phyloP scores from a whole-genome alignment of 805 yeast genomes.

The Metschnikowia bowlesiae region DNA sequence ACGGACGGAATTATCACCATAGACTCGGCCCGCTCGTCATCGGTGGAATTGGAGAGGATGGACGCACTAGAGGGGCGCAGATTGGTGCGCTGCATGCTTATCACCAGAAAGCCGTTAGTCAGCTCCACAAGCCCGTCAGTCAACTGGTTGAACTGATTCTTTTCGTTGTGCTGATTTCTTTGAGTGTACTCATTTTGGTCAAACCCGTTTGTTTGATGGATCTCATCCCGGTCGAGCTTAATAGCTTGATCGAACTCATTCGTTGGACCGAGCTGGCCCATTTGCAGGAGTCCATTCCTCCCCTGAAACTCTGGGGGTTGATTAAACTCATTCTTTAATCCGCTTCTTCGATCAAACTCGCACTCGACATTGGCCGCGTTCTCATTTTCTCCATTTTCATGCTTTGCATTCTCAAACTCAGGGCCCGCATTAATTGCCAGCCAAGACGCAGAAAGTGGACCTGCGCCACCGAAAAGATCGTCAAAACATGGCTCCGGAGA shows the following conservation, averaged over 20 bases:
- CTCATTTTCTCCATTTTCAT: not conserved
- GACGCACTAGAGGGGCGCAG: slow-evolving; percentile 17
- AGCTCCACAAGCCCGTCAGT: not conserved
- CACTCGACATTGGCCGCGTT: not conserved
- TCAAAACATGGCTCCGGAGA: not conserved
- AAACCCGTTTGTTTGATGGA: no score
- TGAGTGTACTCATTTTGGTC: no score
- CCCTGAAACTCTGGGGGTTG: no score
- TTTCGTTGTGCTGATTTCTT: no score
- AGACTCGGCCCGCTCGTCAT: slow-evolving; percentile 21
- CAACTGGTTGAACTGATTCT: no score
- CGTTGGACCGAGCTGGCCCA: no score
- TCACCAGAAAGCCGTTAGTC: not conserved
- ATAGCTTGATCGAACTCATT: no score
- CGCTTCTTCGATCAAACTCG: no score
- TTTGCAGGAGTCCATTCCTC: no score
- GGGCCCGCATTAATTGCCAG: not conserved
- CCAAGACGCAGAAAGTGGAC: not conserved
- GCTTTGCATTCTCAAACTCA: not conserved
- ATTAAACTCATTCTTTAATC: no score
- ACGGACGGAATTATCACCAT: slow-evolving; percentile 21
- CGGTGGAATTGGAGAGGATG: slow-evolving; percentile 26
- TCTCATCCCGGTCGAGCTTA: no score
- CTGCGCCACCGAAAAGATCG: not conserved
- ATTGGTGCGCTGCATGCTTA: not conserved